phyloP scores from a whole-genome alignment of 2,329 filamentous ascomycete genomes.

The Fusarium humuli region DNA sequence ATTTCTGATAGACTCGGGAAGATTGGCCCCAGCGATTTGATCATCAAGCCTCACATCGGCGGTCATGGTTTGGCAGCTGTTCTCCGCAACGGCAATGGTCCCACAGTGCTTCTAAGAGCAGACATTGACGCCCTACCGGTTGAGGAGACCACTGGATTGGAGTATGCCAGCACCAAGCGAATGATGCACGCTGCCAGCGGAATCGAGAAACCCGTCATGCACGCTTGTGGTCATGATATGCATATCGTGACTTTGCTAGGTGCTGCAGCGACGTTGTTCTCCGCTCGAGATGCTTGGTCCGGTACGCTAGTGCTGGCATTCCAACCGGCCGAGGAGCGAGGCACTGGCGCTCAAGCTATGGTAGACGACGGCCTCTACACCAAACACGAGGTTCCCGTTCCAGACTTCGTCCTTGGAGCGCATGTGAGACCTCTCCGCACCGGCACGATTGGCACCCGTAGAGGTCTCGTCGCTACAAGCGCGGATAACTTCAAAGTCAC shows the following conservation, averaged over 20 bases:
- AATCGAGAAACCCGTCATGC: constrained; percentile 67
- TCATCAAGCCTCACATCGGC: constrained; percentile 64
- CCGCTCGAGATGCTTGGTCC: constrained; percentile 61
- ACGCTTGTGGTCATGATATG: constrained; percentile 76
- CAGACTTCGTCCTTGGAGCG: constrained; percentile 53
- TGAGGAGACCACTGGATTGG: constrained; percentile 64
- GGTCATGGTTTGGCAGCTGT: constrained; percentile 69
- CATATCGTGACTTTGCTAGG: constrained; percentile 71
- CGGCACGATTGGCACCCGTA: constrained; percentile 49
- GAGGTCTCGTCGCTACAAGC: constrained; percentile 44
- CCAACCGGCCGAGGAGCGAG: constrained; percentile 75
- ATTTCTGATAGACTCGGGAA: constrained; percentile 56
- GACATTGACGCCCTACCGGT: constrained; percentile 73
- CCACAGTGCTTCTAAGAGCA: constrained; percentile 67
- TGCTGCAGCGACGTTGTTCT: constrained; percentile 62
- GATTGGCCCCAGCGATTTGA: not conserved
- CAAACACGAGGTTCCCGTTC: constrained; percentile 42
- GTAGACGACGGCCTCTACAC: constrained; percentile 53
- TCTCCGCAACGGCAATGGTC: constrained; percentile 65
- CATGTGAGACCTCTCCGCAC: constrained; percentile 48
- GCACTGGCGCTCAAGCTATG: constrained; percentile 65
- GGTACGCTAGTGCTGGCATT: constrained; percentile 74
- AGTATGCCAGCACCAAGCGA: constrained; percentile 60
- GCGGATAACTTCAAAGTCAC: constrained; percentile 48
- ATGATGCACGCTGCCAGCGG: constrained; percentile 14